Percentiles rank a stretch among this genome's conserved stretches.
Evolutionary conservation across 129 eudicot species (phyloP).

Genomic region (Saposhnikovia divaricata): DNA sequence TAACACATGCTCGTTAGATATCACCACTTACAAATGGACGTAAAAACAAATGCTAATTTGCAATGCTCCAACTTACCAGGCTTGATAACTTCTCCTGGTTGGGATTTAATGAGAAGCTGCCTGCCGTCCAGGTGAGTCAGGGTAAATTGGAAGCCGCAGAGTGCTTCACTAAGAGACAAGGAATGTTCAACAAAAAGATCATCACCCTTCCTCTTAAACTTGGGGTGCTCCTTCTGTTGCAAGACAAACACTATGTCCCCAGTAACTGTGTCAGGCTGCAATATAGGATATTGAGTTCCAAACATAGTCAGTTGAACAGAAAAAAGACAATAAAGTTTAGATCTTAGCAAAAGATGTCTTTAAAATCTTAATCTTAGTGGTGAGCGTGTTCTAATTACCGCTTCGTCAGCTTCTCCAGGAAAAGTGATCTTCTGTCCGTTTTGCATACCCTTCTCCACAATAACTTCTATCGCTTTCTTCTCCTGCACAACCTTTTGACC

Average conservation of each 20-base stretch:
- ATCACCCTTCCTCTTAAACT: slow-evolving; percentile 74
- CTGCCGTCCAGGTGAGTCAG: slow-evolving; percentile 34
- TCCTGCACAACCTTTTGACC: slow-evolving; percentile 15
- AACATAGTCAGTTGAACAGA: not conserved
- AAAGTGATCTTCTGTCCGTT: slow-evolving; percentile 63
- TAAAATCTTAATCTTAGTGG: not conserved
- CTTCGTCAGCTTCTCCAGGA: slow-evolving; percentile 79
- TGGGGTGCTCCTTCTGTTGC: slow-evolving; percentile 87
- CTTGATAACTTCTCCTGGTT: slow-evolving; percentile 10
- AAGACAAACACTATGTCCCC: slow-evolving; percentile 82
- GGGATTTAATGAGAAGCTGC: slow-evolving; percentile 7
- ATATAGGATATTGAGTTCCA: not conserved
- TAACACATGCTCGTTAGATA: not conserved
- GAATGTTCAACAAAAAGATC: slow-evolving; percentile 74
- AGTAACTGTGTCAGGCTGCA: slow-evolving; percentile 79
- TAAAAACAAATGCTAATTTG: not conserved
- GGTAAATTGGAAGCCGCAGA: slow-evolving; percentile 72
- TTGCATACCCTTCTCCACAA: slow-evolving; percentile 77
- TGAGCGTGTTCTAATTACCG: slow-evolving; percentile 21
- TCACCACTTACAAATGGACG: not conserved
- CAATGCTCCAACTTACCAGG: not conserved
- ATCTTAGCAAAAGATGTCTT: not conserved
- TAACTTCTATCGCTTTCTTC: slow-evolving; percentile 63
- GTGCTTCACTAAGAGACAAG: slow-evolving; percentile 55
- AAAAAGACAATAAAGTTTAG: not conserved